These are phyloP conservation scores for Buxus sempervirens DNA, from an alignment of 164 flowering plant species.

Conservation along the genomic window DNA sequence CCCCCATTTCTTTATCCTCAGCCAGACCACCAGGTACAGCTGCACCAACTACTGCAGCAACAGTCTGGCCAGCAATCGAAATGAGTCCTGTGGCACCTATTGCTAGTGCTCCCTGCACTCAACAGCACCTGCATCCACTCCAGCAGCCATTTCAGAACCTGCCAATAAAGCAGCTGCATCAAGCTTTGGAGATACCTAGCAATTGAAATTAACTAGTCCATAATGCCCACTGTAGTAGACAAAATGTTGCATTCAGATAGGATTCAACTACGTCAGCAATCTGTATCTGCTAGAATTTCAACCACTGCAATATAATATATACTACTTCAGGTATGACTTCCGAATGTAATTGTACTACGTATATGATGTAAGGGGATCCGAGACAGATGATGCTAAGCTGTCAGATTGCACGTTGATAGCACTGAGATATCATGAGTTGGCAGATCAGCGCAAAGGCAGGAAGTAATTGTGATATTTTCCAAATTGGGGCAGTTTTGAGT, in stretches of 20 bases:
- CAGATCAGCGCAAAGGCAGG: too few species aligned
- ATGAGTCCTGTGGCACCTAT: conserved; percentile 79
- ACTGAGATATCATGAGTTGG: too few species aligned
- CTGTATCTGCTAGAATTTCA: conserved; percentile 69
- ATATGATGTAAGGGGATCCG: too few species aligned
- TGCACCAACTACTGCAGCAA: conserved; percentile 84
- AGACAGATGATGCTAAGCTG: too few species aligned
- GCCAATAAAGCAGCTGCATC: conserved; percentile 83
- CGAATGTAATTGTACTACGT: too few species aligned
- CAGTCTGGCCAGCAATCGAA: conserved; percentile 74
- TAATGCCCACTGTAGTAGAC: conserved; percentile 90
- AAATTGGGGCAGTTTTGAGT: too few species aligned
- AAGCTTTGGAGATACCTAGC: conserved; percentile 85
- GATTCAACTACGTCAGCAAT: conserved; percentile 64
- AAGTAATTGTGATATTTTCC: too few species aligned
- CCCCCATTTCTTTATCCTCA: conserved; percentile 60
- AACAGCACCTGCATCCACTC: conserved; percentile 82
- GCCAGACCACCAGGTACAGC: conserved; percentile 84
- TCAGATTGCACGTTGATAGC: too few species aligned
- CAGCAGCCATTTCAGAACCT: conserved; percentile 72
- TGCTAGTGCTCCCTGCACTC: conserved; percentile 81
- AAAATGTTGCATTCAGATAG: conserved; percentile 72
- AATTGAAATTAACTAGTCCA: too few species aligned
- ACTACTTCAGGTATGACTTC: not conserved
- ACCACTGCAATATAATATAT: conserved; percentile 43